Evolutionary conservation across 2,329 filamentous ascomycete species (phyloP).

Genomic region (Scorias spongiosa): DNA sequence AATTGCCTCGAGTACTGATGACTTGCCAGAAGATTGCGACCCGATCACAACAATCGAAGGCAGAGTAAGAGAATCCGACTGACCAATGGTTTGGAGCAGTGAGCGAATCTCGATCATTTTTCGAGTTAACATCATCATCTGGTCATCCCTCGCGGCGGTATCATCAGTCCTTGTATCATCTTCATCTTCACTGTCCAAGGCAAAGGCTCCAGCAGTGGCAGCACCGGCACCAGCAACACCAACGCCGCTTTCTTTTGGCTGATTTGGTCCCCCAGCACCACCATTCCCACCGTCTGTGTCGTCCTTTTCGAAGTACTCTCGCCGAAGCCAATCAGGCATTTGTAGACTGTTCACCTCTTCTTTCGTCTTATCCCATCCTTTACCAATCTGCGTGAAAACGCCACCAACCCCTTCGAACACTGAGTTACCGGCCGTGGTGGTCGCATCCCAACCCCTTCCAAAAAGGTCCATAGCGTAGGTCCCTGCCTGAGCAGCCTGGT

Average conservation of each 20-base stretch:
- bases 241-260: constrained; percentile 27
- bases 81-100: constrained; percentile 79
- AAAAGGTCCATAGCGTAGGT: constrained; percentile 66
- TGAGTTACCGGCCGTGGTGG: constrained; percentile 51
- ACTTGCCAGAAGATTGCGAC: constrained; percentile 96
- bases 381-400: constrained; percentile 62
- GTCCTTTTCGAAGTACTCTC: constrained; percentile 31
- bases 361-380: constrained; percentile 72
- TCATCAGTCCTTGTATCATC: constrained; percentile 48
- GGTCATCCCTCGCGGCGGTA: constrained; percentile 70
- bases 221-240: constrained; percentile 48
- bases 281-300: constrained; percentile 16
- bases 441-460: constrained; percentile 54
- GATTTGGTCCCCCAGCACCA: constrained; percentile 23
- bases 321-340: constrained; percentile 62
- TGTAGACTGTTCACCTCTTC: constrained; percentile 44
- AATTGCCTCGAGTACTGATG: constrained; percentile 89
- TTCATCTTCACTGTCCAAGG: constrained; percentile 51
- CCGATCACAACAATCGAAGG: constrained; percentile 99
- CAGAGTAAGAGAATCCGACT: constrained; percentile 73
- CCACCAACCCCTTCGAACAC: constrained; percentile 58
- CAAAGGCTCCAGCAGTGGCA: constrained; percentile 64
- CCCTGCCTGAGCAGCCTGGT: constrained; percentile 74
- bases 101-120: constrained; percentile 99
- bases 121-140: constrained; percentile 98